A percentile compares a stretch with the other conserved stretches of the same genome.
Conservation (phyloP, 208 protist species). For the Sergeia podlipaevii region DNA sequence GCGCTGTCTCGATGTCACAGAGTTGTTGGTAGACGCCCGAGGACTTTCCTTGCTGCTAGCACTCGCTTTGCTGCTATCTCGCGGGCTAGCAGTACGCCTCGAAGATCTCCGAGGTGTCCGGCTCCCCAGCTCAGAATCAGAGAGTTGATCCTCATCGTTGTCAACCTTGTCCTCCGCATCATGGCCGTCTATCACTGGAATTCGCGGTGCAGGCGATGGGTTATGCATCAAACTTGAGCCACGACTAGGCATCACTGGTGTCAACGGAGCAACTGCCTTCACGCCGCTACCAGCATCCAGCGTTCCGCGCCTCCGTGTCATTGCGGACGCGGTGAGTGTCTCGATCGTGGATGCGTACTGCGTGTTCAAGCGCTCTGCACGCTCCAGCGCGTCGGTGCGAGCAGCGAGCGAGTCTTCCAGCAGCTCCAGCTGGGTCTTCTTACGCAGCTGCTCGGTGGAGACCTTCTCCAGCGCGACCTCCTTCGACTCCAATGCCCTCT, state of each 20-base stretch:
- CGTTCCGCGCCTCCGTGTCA: background rate
- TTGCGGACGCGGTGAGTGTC: background rate
- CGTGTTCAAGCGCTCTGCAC: conserved; percentile 7
- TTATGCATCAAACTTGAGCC: background rate
- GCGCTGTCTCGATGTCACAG: too few species aligned
- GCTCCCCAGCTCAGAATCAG: background rate
- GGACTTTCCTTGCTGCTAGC: background rate
- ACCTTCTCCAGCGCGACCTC: conserved; percentile 22
- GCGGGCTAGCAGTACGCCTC: background rate
- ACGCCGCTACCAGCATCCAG: background rate
- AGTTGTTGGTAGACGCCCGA: too few species aligned
- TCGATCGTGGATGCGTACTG: conserved; percentile 17
- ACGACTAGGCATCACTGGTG: background rate
- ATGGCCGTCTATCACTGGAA: background rate
- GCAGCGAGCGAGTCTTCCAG: conserved; percentile 14
- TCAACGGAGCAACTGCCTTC: too few species aligned
- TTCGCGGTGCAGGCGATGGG: background rate
- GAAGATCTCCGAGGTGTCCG: conserved; percentile 3
- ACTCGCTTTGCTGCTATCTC: background rate
- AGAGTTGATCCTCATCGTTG: background rate
- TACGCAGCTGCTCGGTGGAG: conserved; percentile 8
- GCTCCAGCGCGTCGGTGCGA: conserved; percentile 11
- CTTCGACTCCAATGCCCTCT: conserved; percentile 17
- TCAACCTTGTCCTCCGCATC: background rate
- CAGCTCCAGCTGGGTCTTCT: background rate